Base-by-base conservation (phyloP, 345 rosid species). In the Arabidopsis suecica region DNA sequence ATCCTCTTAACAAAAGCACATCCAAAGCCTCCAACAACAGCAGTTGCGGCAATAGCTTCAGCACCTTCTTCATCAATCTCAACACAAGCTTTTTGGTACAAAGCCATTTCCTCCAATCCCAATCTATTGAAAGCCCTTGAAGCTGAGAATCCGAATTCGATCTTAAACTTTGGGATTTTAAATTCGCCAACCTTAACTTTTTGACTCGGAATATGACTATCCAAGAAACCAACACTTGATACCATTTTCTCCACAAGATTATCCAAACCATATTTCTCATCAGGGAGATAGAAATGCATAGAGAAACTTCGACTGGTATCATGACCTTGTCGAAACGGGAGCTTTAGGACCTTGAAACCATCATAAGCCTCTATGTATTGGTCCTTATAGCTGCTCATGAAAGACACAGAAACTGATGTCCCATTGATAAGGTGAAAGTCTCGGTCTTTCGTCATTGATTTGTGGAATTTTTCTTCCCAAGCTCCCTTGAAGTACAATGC, bases 401-500 rank as follows among this genome's bases (percentile, higher is more conserved):
- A 61, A 0, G 75, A 68, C 18, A 71, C 60, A 48, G 25, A 25
- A 37, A 71, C 60, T 9, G 59, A 34, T 3, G n/a, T 5, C 9
- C 68, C 75, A 34, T 48, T 61, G 28, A 47, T 49, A 47, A 71
- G 60, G 50, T 61, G 50, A 61, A 71, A 71, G 1, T 34, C n/a
- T 14, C 14, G 2, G 50, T 71, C 10, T 14, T 1, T 25, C 9
- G 73, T 67, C 60, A 38, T 33, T 4, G 48, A 50, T n/a, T 67
- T 67, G 1, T 12, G 0, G 50, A 68, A 68, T n/a, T 28, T 55
- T 9, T 25, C 8, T 49, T 48, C 18, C 69, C 69, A 72, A 6
- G 42, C 16, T 48, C 69, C 76, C 4, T 72, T 62, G 62, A 72
- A 72, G 51, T 72, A 72, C 50, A 70, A 23, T 28, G 60, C 54